These are phyloP conservation scores for Candida tibetensis DNA, from an alignment of 805 yeast genomes.

Conservation along the genomic window DNA sequence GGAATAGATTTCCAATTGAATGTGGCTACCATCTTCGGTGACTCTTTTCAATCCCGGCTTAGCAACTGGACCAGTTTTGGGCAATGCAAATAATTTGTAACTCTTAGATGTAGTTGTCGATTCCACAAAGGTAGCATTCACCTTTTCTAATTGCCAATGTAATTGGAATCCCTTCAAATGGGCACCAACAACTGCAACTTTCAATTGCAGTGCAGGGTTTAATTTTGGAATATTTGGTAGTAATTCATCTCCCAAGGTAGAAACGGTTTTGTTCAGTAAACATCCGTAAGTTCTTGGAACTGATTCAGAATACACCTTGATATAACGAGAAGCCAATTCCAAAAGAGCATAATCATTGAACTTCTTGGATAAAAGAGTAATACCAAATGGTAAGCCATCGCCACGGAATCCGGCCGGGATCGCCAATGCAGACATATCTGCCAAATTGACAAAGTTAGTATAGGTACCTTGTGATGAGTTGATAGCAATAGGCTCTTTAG, in stretches of 20 bases:
- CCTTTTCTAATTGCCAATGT: slow-evolving; percentile 91
- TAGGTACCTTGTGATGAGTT: slow-evolving; percentile 97
- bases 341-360: slow-evolving; percentile 88
- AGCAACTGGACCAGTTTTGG: slow-evolving; percentile 73
- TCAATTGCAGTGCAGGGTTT: slow-evolving; percentile 43
- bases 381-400: slow-evolving; percentile 89
- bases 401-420: slow-evolving; percentile 81
- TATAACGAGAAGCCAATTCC: slow-evolving; percentile 73
- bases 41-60: slow-evolving; percentile 90
- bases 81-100: slow-evolving; percentile 80
- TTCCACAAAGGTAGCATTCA: slow-evolving; percentile 66
- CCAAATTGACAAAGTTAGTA: slow-evolving; percentile 93
- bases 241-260: slow-evolving; percentile 45
- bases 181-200: slow-evolving; percentile 95
- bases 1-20: slow-evolving; percentile 79
- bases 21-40: slow-evolving; percentile 49
- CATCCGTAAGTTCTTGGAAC: slow-evolving; percentile 57
- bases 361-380: slow-evolving; percentile 76
- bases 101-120: slow-evolving; percentile 67
- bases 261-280: slow-evolving; percentile 35
- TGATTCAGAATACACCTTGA: slow-evolving; percentile 45
- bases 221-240: slow-evolving; percentile 44
- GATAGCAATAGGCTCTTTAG: slow-evolving; percentile 71
- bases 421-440: slow-evolving; percentile 89
- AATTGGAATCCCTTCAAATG: slow-evolving; percentile 85